Conservation (phyloP, 2,329 filamentous ascomycete species). For the Hawksworthiomyces lignivorus region DNA sequence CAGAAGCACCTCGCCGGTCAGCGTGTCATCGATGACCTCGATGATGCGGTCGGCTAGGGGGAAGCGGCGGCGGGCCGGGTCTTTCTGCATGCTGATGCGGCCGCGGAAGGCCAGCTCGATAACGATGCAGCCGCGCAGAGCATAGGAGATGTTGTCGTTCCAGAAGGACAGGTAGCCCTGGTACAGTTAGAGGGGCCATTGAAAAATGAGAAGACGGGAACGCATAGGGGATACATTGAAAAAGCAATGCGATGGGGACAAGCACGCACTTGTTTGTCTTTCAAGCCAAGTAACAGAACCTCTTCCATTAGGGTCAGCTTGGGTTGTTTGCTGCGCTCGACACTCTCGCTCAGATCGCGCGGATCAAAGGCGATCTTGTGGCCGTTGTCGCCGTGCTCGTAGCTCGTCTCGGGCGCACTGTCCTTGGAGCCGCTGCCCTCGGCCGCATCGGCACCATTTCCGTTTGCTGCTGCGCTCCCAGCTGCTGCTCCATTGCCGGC, state of each 20-base stretch:
- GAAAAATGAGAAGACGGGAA: background rate
- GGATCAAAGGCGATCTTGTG: slow-evolving; percentile 99
- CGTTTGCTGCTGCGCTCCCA: slow-evolving; percentile 55
- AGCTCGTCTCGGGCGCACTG: slow-evolving; percentile 66
- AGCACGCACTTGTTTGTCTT: slow-evolving; percentile 84
- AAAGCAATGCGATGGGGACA: background rate
- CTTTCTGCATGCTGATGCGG: slow-evolving; percentile 97
- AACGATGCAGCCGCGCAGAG: slow-evolving; percentile 93
- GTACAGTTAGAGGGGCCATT: slow-evolving; percentile 6
- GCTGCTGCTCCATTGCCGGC: slow-evolving; percentile 21
- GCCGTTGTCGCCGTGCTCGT: slow-evolving; percentile 87
- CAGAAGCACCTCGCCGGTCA: slow-evolving; percentile 93
- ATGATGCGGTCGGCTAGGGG: slow-evolving; percentile 88
- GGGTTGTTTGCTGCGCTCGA: slow-evolving; percentile 92
- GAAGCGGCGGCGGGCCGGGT: slow-evolving; percentile 83
- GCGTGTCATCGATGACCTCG: slow-evolving; percentile 92
- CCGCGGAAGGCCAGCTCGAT: slow-evolving; percentile 94
- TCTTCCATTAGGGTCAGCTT: slow-evolving; percentile 99
- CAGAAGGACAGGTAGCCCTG: slow-evolving; percentile 98
- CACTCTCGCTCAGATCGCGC: slow-evolving; percentile 92
- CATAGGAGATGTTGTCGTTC: slow-evolving; percentile 99
- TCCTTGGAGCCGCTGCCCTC: slow-evolving; percentile 49
- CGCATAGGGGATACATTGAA: too few relatives aligned
- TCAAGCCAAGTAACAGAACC: slow-evolving; percentile 85
- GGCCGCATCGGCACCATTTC: slow-evolving; percentile 47